Evolutionary conservation across 2,329 filamentous ascomycete genomes (phyloP).

Genomic region (Tolypocladium cylindrosporum): DNA sequence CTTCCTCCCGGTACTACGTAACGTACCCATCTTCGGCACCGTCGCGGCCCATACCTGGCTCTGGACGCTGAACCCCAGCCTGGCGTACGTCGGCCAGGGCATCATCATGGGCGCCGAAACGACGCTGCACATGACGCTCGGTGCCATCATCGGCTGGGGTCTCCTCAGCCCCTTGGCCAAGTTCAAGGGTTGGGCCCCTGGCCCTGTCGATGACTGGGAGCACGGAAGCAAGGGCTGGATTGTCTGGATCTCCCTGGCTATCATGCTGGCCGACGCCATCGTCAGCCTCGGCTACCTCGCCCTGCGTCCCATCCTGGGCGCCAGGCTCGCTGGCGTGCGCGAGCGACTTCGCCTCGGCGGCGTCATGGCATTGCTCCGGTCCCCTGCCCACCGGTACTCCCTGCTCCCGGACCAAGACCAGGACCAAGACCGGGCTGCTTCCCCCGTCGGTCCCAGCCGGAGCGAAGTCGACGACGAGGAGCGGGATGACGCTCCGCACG

Average conservation of each 20-base stretch:
- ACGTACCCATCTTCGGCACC: slow-evolving; percentile 77
- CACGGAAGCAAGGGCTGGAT: slow-evolving; percentile 96
- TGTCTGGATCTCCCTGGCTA: slow-evolving; percentile 89
- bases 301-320: slow-evolving; percentile 42
- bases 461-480: slow-evolving; percentile 21
- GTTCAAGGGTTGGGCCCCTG: slow-evolving; percentile 77
- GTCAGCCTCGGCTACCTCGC: slow-evolving; percentile 77
- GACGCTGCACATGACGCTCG: slow-evolving; percentile 89
- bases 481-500: slow-evolving; percentile 69
- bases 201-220: slow-evolving; percentile 79
- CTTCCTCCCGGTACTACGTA: slow-evolving; percentile 76
- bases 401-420: slow-evolving; percentile 7
- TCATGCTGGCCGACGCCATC: slow-evolving; percentile 92
- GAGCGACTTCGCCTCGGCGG: background rate
- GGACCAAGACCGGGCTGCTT: background rate
- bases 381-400: slow-evolving; percentile 12
- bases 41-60: slow-evolving; percentile 71
- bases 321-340: background rate
- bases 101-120: slow-evolving; percentile 98
- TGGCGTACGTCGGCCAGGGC: slow-evolving; percentile 95
- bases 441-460: background rate
- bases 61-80: slow-evolving; percentile 91
- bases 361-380: slow-evolving; percentile 2
- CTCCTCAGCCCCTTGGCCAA: slow-evolving; percentile 85
- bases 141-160: slow-evolving; percentile 83